phyloP scores from a whole-genome alignment of 345 rosid genomes.

The Arabis alpina region DNA sequence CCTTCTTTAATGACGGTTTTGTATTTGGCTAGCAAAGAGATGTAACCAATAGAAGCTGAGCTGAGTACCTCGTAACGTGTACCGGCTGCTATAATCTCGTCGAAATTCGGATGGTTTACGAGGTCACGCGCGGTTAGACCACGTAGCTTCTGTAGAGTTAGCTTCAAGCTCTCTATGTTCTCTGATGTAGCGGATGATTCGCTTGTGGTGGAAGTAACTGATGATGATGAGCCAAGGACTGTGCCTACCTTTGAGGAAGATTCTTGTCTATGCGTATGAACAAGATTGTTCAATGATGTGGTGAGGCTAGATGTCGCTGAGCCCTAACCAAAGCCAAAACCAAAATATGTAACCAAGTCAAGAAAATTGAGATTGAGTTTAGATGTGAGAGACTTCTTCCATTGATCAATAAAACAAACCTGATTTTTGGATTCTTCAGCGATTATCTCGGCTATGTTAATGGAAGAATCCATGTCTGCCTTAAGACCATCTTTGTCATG shows the following conservation, averaged over 20 bases:
- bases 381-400: conserved; percentile 11
- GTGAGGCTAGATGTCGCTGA: conserved; percentile 36
- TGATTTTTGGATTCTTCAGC: conserved; percentile 32
- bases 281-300: conserved; percentile 34
- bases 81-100: conserved; percentile 41
- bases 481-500: conserved; percentile 37
- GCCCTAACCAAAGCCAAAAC: conserved; percentile 30
- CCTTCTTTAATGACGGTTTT: conserved; percentile 48
- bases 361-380: conserved; percentile 2
- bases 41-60: conserved; percentile 46
- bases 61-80: conserved; percentile 43
- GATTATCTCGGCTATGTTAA: conserved; percentile 35
- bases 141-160: conserved; percentile 32
- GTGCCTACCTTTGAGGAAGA: conserved; percentile 32
- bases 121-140: conserved; percentile 44
- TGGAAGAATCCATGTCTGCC: conserved; percentile 32
- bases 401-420: conserved; percentile 16
- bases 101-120: conserved; percentile 40
- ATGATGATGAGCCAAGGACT: conserved; percentile 31
- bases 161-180: conserved; percentile 37
- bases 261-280: conserved; percentile 35
- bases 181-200: conserved; percentile 42
- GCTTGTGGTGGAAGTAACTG: conserved; percentile 41
- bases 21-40: conserved; percentile 48
- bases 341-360: conserved; percentile 15